Conservation (phyloP, 2,329 filamentous ascomycete species). For the Hypoxylon sp. region DNA sequence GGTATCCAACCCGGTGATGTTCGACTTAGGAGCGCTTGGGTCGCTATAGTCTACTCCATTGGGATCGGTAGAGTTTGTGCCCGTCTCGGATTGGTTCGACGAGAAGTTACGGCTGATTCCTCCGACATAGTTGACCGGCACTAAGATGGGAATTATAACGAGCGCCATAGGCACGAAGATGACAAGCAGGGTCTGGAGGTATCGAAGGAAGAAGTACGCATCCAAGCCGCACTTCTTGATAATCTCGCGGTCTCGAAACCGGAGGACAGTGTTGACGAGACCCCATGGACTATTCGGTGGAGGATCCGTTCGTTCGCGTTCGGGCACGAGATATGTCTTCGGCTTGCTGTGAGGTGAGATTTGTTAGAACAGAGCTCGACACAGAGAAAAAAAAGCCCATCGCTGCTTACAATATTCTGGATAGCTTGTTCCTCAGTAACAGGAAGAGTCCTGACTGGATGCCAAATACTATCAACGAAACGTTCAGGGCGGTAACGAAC, state of each 20-base stretch:
- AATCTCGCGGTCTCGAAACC: slow-evolving; percentile 78
- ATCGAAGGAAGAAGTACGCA: slow-evolving; percentile 87
- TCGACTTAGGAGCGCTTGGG: slow-evolving; percentile 32
- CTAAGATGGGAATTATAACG: slow-evolving; percentile 81
- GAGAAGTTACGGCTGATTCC: slow-evolving; percentile 68
- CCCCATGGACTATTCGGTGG: slow-evolving; percentile 67
- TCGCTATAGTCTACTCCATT: slow-evolving; percentile 26
- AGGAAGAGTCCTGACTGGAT: slow-evolving; percentile 75
- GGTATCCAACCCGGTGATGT: slow-evolving; percentile 75
- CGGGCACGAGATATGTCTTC: slow-evolving; percentile 84
- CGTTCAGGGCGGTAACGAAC: slow-evolving; percentile 72
- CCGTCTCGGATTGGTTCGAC: slow-evolving; percentile 34
- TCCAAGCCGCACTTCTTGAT: slow-evolving; percentile 96
- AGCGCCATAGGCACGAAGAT: slow-evolving; percentile 87
- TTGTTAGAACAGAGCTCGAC: slow-evolving; percentile 31
- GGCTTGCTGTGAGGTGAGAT: slow-evolving; percentile 66
- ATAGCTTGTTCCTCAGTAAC: slow-evolving; percentile 77
- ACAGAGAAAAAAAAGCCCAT: slow-evolving; percentile 12
- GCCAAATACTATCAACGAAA: slow-evolving; percentile 69
- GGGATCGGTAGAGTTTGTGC: slow-evolving; percentile 28
- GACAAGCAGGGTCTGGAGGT: slow-evolving; percentile 81
- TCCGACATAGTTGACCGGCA: slow-evolving; percentile 82
- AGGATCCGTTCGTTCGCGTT: slow-evolving; percentile 81
- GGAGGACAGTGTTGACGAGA: slow-evolving; percentile 66
- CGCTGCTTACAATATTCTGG: slow-evolving; percentile 77